Conservation (phyloP, 176 grass and related monocot species). For the Musa itinerans region DNA sequence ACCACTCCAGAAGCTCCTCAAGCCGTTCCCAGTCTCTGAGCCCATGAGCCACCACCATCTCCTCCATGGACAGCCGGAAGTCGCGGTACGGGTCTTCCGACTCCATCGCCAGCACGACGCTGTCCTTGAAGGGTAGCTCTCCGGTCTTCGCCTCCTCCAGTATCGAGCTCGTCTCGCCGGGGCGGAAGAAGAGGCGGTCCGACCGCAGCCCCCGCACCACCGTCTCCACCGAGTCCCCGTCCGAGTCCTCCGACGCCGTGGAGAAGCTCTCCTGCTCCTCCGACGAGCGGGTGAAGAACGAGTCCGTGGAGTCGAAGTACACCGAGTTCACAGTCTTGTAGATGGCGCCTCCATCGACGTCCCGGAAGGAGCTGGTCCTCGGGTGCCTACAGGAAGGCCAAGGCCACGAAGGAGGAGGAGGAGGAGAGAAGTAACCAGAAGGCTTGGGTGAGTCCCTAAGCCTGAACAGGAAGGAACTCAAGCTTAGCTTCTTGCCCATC, state of each 20-base stretch:
- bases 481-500: constrained; percentile 47
- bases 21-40: constrained; percentile 47
- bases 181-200: constrained; percentile 50
- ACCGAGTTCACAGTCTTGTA: constrained; percentile 46
- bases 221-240: constrained; percentile 26
- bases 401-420: constrained; percentile 24
- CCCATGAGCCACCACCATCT: constrained; percentile 75
- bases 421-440: background rate
- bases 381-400: constrained; percentile 49
- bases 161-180: constrained; percentile 58
- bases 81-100: constrained; percentile 69
- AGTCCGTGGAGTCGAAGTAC: constrained; percentile 30
- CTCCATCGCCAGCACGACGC: constrained; percentile 83
- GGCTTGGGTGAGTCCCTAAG: background rate
- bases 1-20: constrained; percentile 70
- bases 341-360: constrained; percentile 17
- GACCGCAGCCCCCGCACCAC: constrained; percentile 27
- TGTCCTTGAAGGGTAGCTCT: constrained; percentile 46
- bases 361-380: constrained; percentile 57
- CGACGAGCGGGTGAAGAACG: constrained; percentile 12
- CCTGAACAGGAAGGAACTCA: constrained; percentile 59
- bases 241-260: constrained; percentile 15
- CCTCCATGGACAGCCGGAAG: constrained; percentile 83
- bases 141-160: constrained; percentile 18
- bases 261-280: background rate